A percentile compares a stretch with the other conserved stretches of the same genome.
These are phyloP conservation scores for Emergomyces orientalis DNA, from an alignment of 2,329 filamentous ascomycete species.

Conservation along the genomic window DNA sequence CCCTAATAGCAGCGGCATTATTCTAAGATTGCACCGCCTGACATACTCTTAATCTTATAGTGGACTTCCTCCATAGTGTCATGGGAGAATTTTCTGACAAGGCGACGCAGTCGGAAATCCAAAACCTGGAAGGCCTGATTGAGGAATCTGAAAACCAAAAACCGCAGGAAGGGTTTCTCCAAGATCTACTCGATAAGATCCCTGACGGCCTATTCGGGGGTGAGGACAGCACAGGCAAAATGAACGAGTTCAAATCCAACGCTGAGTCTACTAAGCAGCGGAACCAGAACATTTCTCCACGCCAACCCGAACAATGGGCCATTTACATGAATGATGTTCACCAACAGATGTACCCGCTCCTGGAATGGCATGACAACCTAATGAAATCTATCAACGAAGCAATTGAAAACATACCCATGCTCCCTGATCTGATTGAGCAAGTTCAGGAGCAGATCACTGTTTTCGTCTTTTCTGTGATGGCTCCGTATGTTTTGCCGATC, in stretches of 20 bases:
- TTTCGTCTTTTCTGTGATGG: slow-evolving; percentile 86
- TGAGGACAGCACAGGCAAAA: slow-evolving; percentile 53
- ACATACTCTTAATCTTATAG: slow-evolving; percentile 26
- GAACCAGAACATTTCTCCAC: slow-evolving; percentile 63
- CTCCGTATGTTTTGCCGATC: slow-evolving; percentile 77
- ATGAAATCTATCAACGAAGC: slow-evolving; percentile 69
- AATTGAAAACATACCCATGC: slow-evolving; percentile 74
- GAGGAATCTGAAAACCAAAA: slow-evolving; percentile 50
- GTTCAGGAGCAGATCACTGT: slow-evolving; percentile 77
- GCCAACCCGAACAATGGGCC: slow-evolving; percentile 76
- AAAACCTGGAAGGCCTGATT: slow-evolving; percentile 78
- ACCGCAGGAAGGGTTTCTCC: slow-evolving; percentile 63
- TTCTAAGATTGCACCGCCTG: neutral
- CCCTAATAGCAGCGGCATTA: neutral
- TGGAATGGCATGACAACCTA: slow-evolving; percentile 83
- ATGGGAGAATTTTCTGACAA: slow-evolving; percentile 75
- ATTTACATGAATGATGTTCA: slow-evolving; percentile 64
- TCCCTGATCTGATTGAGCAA: slow-evolving; percentile 78
- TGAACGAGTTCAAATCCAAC: slow-evolving; percentile 70
- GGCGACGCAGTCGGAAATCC: slow-evolving; percentile 79
- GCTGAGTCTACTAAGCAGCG: slow-evolving; percentile 66
- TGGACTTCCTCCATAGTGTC: slow-evolving; percentile 87
- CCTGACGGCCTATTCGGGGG: slow-evolving; percentile 71
- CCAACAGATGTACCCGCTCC: slow-evolving; percentile 74
- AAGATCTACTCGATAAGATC: slow-evolving; percentile 70